These are phyloP conservation scores for Ramaria rubella DNA, from an alignment of 768 basidiomycete species.

Conservation along the genomic window DNA sequence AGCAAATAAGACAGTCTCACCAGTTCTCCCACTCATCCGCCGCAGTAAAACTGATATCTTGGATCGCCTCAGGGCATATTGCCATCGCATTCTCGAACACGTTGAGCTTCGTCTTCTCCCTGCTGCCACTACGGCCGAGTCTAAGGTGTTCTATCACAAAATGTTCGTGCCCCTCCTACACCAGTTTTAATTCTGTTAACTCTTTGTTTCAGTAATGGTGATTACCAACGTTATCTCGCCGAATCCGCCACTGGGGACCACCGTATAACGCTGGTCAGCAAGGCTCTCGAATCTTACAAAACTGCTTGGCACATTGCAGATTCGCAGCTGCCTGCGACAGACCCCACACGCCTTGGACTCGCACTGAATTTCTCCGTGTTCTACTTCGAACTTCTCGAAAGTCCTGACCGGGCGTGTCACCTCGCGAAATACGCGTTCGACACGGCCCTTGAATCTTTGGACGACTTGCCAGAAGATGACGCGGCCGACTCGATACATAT, in stretches of 20 bases:
- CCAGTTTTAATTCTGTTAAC: not conserved
- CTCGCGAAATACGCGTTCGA: constrained; percentile 91
- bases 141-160: constrained; percentile 86
- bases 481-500: constrained; percentile 79
- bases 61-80: constrained; percentile 66
- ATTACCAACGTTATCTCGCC: constrained; percentile 87
- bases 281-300: constrained; percentile 81
- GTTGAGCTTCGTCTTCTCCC: constrained; percentile 58
- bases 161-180: constrained; percentile 43
- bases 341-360: constrained; percentile 82
- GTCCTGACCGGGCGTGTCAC: constrained; percentile 81
- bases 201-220: constrained; percentile 58
- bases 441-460: constrained; percentile 72
- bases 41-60: constrained; percentile 72
- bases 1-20: constrained; percentile 48
- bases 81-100: constrained; percentile 70
- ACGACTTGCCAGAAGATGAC: constrained; percentile 45
- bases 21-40: constrained; percentile 59
- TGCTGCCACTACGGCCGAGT: constrained; percentile 66
- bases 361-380: constrained; percentile 94
- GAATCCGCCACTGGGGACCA: constrained; percentile 73
- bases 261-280: constrained; percentile 60
- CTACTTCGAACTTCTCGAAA: constrained; percentile 82
- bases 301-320: constrained; percentile 77
- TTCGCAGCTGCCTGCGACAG: constrained; percentile 64